Evolutionary conservation across 768 basidiomycete species (phyloP).

Genomic region (Chalciporus piperatus): DNA sequence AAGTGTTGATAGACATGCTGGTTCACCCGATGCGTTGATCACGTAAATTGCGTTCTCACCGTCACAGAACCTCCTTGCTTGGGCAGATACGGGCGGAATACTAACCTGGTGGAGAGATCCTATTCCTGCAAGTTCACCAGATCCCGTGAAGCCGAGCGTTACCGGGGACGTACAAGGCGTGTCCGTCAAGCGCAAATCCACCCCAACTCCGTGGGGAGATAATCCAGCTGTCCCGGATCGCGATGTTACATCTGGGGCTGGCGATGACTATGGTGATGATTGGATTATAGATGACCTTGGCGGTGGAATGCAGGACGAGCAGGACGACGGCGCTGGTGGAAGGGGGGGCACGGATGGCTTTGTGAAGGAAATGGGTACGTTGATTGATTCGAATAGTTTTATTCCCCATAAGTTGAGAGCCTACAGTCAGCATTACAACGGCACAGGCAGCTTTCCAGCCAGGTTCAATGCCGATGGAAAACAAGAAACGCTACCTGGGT

Average conservation of each 20-base stretch:
- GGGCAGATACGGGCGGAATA: slow-evolving; percentile 75
- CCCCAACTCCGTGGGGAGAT: slow-evolving; percentile 23
- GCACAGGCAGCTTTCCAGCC: slow-evolving; percentile 92
- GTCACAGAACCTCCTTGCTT: slow-evolving; percentile 77
- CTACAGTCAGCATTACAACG: slow-evolving; percentile 82
- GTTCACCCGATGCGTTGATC: slow-evolving; percentile 50
- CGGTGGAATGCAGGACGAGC: slow-evolving; percentile 49
- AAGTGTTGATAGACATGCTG: slow-evolving; percentile 37
- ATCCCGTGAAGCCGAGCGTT: slow-evolving; percentile 56
- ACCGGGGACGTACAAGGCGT: slow-evolving; percentile 39
- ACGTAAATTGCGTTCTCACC: slow-evolving; percentile 84
- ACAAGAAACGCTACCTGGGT: slow-evolving; percentile 91
- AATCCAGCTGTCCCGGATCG: slow-evolving; percentile 17
- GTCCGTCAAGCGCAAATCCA: slow-evolving; percentile 37
- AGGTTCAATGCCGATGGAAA: slow-evolving; percentile 82
- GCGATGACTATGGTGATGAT: slow-evolving; percentile 45
- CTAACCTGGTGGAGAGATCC: slow-evolving; percentile 80
- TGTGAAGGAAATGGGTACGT: slow-evolving; percentile 74
- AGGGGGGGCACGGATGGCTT: slow-evolving; percentile 38
- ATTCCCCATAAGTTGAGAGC: slow-evolving; percentile 6
- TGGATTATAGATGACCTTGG: slow-evolving; percentile 83
- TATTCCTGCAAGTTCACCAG: slow-evolving; percentile 64
- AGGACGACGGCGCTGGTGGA: slow-evolving; percentile 33
- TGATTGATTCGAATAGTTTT: not conserved
- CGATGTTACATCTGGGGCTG: slow-evolving; percentile 30